Evolutionary conservation across 306 rosid genomes (phyloP).

Genomic region (Malus asiatica): DNA sequence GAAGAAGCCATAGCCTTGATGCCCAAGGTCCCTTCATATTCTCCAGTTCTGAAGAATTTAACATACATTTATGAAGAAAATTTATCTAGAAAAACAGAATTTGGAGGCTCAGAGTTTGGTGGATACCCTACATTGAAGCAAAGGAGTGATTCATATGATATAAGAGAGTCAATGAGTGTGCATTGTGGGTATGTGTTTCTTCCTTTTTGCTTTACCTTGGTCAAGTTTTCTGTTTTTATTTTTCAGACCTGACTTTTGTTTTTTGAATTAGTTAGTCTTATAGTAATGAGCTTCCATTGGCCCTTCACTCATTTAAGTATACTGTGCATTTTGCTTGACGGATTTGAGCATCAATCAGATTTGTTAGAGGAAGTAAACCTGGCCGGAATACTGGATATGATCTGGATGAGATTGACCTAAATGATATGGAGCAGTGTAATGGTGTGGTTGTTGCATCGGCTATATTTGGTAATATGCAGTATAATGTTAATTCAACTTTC

Average conservation of each 20-base stretch:
- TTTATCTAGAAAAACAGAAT: slow-evolving; percentile 58
- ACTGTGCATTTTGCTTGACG: slow-evolving; percentile 19
- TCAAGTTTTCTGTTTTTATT: not conserved
- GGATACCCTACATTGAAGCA: slow-evolving; percentile 86
- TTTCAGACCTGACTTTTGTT: not conserved
- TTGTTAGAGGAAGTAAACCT: slow-evolving; percentile 63
- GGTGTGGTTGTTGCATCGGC: slow-evolving; percentile 97
- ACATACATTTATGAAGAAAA: slow-evolving; percentile 55
- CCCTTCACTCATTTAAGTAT: slow-evolving; percentile 7
- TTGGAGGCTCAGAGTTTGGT: slow-evolving; percentile 95
- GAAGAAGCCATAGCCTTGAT: slow-evolving; percentile 73
- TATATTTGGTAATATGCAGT: slow-evolving; percentile 57
- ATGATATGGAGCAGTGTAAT: slow-evolving; percentile 67
- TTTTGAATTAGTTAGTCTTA: not conserved
- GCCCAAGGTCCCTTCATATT: slow-evolving; percentile 69
- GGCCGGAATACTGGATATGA: slow-evolving; percentile 82
- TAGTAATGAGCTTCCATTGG: not conserved
- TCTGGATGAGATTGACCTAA: slow-evolving; percentile 64
- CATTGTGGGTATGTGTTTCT: slow-evolving; percentile 74
- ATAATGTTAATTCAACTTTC: slow-evolving; percentile 7
- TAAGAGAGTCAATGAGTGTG: slow-evolving; percentile 72
- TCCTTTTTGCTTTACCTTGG: not conserved
- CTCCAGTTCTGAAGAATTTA: slow-evolving; percentile 67
- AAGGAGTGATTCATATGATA: slow-evolving; percentile 59
- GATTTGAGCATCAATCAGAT: slow-evolving; percentile 44